phyloP scores from a whole-genome alignment of 2,329 filamentous ascomycete species.

The Esteya vermicola region DNA sequence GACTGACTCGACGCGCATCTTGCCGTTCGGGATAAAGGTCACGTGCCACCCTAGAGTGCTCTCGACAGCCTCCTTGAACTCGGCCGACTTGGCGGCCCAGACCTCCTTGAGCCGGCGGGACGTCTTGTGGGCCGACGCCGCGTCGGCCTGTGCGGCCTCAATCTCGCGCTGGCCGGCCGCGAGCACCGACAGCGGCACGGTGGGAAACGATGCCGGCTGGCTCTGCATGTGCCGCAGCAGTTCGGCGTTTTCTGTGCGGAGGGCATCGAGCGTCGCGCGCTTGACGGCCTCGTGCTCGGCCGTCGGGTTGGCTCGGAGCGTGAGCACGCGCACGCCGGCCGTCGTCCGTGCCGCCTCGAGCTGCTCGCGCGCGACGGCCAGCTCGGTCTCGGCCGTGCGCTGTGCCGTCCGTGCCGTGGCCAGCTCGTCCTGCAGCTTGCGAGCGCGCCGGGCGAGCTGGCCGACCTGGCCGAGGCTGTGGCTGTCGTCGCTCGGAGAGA shows the following conservation, averaged over 20 bases:
- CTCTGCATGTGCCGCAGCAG: constrained; percentile 55
- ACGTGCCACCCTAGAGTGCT: constrained; percentile 88
- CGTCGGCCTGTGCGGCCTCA: constrained; percentile 53
- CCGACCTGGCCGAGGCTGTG: constrained; percentile 59
- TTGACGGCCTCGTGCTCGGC: constrained; percentile 76
- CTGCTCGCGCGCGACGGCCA: constrained; percentile 59
- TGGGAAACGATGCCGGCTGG: constrained; percentile 27
- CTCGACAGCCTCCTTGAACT: constrained; percentile 92
- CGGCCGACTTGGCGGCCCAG: constrained; percentile 77
- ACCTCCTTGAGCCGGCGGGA: constrained; percentile 74
- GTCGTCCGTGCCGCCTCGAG: constrained; percentile 51
- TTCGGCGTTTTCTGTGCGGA: constrained; percentile 73
- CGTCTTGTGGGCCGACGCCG: constrained; percentile 65
- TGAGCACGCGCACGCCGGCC: constrained; percentile 67
- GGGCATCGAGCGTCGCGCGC: constrained; percentile 57
- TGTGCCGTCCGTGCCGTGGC: constrained; percentile 54
- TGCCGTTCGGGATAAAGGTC: constrained; percentile 92
- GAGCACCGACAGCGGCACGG: constrained; percentile 65
- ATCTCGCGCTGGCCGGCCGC: constrained; percentile 64
- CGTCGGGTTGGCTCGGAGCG: constrained; percentile 85
- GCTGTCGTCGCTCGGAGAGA: constrained; percentile 41
- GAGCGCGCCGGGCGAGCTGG: constrained; percentile 74
- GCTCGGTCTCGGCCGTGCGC: constrained; percentile 59
- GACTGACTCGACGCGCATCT: constrained; percentile 79
- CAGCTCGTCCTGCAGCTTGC: constrained; percentile 69